Base-by-base conservation (phyloP, 768 basidiomycete species). In the Agaricus subrufescens region DNA sequence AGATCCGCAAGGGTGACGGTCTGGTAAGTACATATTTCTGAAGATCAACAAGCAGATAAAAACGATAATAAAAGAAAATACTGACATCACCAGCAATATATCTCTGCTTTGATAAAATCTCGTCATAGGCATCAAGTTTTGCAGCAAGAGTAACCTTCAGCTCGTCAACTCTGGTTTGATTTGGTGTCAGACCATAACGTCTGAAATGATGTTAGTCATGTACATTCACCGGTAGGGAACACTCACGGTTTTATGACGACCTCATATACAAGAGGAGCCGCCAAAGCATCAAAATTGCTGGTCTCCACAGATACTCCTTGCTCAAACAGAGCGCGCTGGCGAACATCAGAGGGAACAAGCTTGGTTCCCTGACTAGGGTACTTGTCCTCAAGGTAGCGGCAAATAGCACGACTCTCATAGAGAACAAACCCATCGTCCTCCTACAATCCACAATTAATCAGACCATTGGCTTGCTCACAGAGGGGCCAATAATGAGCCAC, bases 31-130 rank as follows among this genome's bases (percentile, higher is more conserved):
- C 12, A 15, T 2, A 26, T 26, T 19, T 40, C 14, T 11, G 19
- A 38, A 25, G 27, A 46, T 47, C 37, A 40, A 4, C 46, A 10
- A 29, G 31, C 3, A 3, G 29, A 49, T 26, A 39, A 12, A 30
- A n/a, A 39, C 29, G 11, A 34, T 23, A 31, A 40, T 8, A 51
- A 23, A 9, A 42, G 26, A 45, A 11, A 44, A 30, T 3, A 67
- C 75, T 49, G 60, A 81, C 83, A 57, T 84, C 70, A 23, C 85
- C 84, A 6, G 78, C 80, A 6, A 84, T 66, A 61, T 84, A 86
- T 42, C 71, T 67, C 50, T 80, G 78, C 66, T 79, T 84, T 8
- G 67, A 65, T 3, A 86, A 71, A 42, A 87, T 80, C 25, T 60
- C 62, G 11, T 86, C 77, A 60, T 85, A 86, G 2, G 63, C 78